A percentile compares a stretch with the other conserved stretches of the same genome.
Evolutionary conservation across 2,329 filamentous ascomycete genomes (phyloP).

Genomic region (Monosporascus sp.): DNA sequence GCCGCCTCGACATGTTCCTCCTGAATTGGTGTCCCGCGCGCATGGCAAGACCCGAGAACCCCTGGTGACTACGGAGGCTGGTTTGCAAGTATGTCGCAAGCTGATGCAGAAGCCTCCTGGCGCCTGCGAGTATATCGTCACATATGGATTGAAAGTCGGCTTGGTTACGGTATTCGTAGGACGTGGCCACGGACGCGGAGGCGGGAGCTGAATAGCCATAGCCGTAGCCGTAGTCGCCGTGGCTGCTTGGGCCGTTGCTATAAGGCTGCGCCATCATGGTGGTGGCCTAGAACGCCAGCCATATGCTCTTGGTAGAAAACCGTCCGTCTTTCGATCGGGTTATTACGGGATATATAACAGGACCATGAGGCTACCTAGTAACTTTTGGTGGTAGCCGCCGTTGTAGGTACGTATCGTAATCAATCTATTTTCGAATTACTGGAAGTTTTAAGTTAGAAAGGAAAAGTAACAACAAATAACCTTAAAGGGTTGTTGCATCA

Average conservation of each 20-base stretch:
- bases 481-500: too few relatives aligned
- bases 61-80: constrained; percentile 34
- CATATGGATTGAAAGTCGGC: constrained; percentile 30
- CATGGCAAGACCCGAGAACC: constrained; percentile 26
- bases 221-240: constrained; percentile 13
- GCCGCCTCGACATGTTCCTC: constrained; percentile 43
- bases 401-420: too few relatives aligned
- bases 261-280: constrained; percentile 33
- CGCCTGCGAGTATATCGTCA: constrained; percentile 30
- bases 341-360: too few relatives aligned
- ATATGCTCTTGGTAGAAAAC: constrained; percentile 7
- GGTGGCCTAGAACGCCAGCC: constrained; percentile 17
- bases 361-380: too few relatives aligned
- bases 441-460: too few relatives aligned
- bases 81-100: constrained; percentile 33
- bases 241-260: constrained; percentile 21
- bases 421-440: too few relatives aligned
- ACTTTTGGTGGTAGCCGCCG: too few relatives aligned
- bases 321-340: too few relatives aligned
- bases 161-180: constrained; percentile 15
- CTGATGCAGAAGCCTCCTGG: constrained; percentile 23
- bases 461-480: too few relatives aligned
- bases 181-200: constrained; percentile 9
- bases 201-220: constrained; percentile 10
- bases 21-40: constrained; percentile 28